These are phyloP conservation scores for Curvularia verruculosa DNA, from an alignment of 2,329 filamentous ascomycete genomes.

Conservation along the genomic window DNA sequence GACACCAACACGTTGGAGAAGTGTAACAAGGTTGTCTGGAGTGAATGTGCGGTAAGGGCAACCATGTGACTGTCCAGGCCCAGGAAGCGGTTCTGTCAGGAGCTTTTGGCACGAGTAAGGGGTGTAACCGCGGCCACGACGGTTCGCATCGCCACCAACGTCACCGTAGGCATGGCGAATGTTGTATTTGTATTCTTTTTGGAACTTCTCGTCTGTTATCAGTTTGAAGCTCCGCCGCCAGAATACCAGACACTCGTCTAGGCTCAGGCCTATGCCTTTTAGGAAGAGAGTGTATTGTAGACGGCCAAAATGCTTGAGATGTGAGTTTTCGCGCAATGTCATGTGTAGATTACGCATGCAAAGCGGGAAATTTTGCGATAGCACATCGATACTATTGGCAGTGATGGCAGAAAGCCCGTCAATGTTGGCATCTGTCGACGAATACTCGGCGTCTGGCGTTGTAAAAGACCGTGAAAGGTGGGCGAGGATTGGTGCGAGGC, in stretches of 20 bases:
- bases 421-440: slow-evolving; percentile 71
- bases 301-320: slow-evolving; percentile 91
- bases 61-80: slow-evolving; percentile 88
- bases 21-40: slow-evolving; percentile 77
- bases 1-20: slow-evolving; percentile 81
- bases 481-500: slow-evolving; percentile 74
- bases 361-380: slow-evolving; percentile 82
- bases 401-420: slow-evolving; percentile 71
- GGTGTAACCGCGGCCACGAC: slow-evolving; percentile 84
- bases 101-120: slow-evolving; percentile 96
- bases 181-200: slow-evolving; percentile 98
- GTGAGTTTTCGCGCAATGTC: slow-evolving; percentile 81
- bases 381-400: slow-evolving; percentile 70
- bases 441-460: slow-evolving; percentile 84
- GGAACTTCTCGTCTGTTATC: slow-evolving; percentile 91
- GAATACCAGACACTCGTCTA: slow-evolving; percentile 92
- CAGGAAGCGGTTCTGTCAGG: slow-evolving; percentile 83
- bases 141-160: slow-evolving; percentile 88
- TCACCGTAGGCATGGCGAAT: slow-evolving; percentile 94
- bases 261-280: slow-evolving; percentile 87
- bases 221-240: slow-evolving; percentile 88
- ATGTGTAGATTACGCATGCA: slow-evolving; percentile 95
- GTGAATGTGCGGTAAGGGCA: slow-evolving; percentile 95
- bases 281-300: slow-evolving; percentile 96
- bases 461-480: slow-evolving; percentile 96